Evolutionary conservation across 306 rosid genomes (phyloP).

Genomic region (Malus orientalis): DNA sequence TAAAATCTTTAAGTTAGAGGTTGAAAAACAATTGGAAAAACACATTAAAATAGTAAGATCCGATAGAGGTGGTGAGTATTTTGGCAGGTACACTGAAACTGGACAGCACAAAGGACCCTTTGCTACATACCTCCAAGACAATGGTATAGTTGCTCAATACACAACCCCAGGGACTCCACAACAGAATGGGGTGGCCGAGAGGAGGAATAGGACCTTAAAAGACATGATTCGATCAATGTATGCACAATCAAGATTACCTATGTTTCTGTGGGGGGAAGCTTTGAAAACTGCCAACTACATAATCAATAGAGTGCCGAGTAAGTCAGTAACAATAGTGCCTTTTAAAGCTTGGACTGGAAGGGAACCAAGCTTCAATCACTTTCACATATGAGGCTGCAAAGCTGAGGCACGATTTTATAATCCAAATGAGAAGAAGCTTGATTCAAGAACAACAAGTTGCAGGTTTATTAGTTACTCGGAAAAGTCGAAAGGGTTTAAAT

Average conservation of each 20-base stretch:
- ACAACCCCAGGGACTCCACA: neutral
- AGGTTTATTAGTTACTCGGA: neutral
- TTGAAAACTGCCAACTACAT: neutral
- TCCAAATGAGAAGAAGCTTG: neutral
- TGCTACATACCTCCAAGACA: neutral
- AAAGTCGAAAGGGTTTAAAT: neutral
- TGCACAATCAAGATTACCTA: rapidly evolving
- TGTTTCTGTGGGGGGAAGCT: neutral
- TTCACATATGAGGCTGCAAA: neutral
- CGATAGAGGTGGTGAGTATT: neutral
- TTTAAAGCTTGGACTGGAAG: neutral
- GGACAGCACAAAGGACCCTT: neutral
- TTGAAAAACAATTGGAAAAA: neutral
- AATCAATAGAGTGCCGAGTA: neutral
- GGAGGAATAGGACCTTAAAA: neutral
- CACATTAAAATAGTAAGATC: neutral
- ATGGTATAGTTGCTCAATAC: neutral
- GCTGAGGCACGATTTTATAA: neutral
- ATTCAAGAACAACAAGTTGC: neutral
- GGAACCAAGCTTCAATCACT: neutral
- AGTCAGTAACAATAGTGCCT: neutral
- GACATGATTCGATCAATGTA: neutral
- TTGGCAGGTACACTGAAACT: neutral
- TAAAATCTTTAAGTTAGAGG: neutral
- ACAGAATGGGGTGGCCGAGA: neutral